phyloP scores from a whole-genome alignment of 2,329 filamentous ascomycete genomes.

The Sclerotinia spermophila region DNA sequence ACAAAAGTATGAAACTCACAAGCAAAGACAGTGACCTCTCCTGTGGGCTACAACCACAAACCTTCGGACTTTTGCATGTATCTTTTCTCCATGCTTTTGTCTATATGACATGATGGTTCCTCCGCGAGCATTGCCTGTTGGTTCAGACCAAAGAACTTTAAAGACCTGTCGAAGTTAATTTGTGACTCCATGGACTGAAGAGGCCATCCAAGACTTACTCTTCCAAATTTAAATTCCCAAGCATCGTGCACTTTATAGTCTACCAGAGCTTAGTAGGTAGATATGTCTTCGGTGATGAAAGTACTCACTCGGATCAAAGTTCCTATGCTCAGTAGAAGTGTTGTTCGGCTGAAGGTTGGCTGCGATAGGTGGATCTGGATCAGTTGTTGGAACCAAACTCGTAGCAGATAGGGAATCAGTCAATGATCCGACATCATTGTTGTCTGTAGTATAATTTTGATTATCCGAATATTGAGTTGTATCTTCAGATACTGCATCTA shows the following conservation, averaged over 20 bases:
- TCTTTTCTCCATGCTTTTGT: neutral
- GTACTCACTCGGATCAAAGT: neutral
- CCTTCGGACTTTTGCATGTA: neutral
- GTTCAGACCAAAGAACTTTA: conserved; percentile 9
- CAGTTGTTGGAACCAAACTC: neutral
- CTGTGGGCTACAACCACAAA: neutral
- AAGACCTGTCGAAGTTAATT: conserved; percentile 3
- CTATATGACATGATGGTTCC: neutral
- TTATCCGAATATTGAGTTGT: neutral
- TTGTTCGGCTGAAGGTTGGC: neutral
- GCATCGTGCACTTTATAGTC: neutral
- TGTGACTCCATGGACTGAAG: no score
- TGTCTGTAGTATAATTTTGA: neutral
- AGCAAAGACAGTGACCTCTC: conserved; percentile 1
- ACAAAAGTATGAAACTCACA: neutral
- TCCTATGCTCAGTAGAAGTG: neutral
- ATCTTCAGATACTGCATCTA: neutral
- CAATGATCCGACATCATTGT: neutral
- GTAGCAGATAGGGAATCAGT: neutral
- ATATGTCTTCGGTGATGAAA: no score
- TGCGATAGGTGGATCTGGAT: neutral
- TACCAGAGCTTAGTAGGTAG: neutral
- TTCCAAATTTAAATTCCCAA: neutral
- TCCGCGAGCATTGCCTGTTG: neutral
- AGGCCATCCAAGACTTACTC: neutral